Conservation (phyloP, 441 rosid genomes). For the Daphne laureola region DNA sequence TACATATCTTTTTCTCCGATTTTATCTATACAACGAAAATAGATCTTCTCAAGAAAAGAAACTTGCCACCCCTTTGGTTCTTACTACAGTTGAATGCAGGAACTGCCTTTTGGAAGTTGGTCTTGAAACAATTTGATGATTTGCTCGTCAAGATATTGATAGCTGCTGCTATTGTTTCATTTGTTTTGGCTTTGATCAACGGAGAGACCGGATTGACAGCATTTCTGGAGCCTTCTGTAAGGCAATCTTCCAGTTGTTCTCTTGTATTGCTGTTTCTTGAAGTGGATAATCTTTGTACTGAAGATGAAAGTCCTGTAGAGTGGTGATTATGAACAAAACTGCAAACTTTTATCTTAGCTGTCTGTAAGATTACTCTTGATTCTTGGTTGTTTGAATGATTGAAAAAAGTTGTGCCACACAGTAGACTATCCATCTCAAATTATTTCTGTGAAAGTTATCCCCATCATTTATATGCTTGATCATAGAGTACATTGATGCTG, state of each 20-base stretch:
- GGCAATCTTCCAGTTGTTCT: slow-evolving; percentile 16
- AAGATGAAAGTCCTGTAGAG: slow-evolving; percentile 1
- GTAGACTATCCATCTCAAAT: too few relatives aligned
- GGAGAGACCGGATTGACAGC: slow-evolving; percentile 98
- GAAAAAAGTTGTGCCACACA: too few relatives aligned
- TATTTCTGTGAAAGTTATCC: too few relatives aligned
- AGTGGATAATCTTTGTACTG: neutral
- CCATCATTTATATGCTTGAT: too few relatives aligned
- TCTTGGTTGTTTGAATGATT: slow-evolving; percentile 5
- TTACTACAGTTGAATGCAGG: slow-evolving; percentile 48
- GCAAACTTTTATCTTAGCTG: neutral
- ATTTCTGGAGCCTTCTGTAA: slow-evolving; percentile 98
- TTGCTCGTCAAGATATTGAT: slow-evolving; percentile 97
- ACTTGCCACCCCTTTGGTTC: slow-evolving; percentile 10
- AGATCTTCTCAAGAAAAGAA: neutral
- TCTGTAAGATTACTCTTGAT: slow-evolving; percentile 5
- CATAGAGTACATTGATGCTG: too few relatives aligned
- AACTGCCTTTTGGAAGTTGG: slow-evolving; percentile 94
- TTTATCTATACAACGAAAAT: too few relatives aligned
- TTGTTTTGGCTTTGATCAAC: slow-evolving; percentile 80
- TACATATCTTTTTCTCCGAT: too few relatives aligned
- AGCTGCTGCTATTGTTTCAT: slow-evolving; percentile 86
- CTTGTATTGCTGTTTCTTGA: neutral
- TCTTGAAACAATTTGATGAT: slow-evolving; percentile 95
- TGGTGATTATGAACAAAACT: neutral